A percentile compares a stretch with the other conserved stretches of the same genome.
phyloP scores from a whole-genome alignment of 2,329 filamentous ascomycete species.

The Ophiocordyceps polyrhachis-furcata region DNA sequence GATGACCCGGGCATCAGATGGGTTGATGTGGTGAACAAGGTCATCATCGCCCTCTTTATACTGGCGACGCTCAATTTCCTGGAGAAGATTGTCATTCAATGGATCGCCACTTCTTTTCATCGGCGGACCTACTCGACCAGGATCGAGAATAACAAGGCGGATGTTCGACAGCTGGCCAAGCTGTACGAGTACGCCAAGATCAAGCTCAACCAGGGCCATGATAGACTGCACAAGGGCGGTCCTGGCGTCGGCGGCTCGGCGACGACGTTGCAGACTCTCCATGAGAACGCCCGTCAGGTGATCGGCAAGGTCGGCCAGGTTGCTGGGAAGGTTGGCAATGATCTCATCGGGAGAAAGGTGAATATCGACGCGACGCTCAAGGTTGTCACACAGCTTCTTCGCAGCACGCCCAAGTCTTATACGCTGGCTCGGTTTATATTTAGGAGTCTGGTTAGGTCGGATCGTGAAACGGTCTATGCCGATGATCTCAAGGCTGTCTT shows the following conservation, averaged over 20 bases:
- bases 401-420: conserved; percentile 55
- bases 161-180: conserved; percentile 43
- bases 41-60: conserved; percentile 73
- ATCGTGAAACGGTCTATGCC: conserved; percentile 54
- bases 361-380: conserved; percentile 64
- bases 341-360: conserved; percentile 66
- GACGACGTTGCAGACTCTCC: conserved; percentile 57
- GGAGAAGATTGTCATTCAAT: conserved; percentile 86
- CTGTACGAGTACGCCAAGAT: conserved; percentile 59
- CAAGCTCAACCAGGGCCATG: conserved; percentile 36
- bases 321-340: conserved; percentile 70
- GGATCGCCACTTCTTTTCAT: conserved; percentile 89
- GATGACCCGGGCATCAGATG: conserved; percentile 37
- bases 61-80: conserved; percentile 62
- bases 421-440: conserved; percentile 76
- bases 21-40: conserved; percentile 66
- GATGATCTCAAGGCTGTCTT: conserved; percentile 70
- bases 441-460: conserved; percentile 62
- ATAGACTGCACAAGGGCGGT: conserved; percentile 24
- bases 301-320: conserved; percentile 70
- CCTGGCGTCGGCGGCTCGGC: conserved; percentile 37
- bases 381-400: conserved; percentile 62
- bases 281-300: conserved; percentile 56
- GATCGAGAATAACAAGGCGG: conserved; percentile 84
- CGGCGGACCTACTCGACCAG: conserved; percentile 75